Conservation (phyloP, 768 basidiomycete species). For the Tulasnella sp. region DNA sequence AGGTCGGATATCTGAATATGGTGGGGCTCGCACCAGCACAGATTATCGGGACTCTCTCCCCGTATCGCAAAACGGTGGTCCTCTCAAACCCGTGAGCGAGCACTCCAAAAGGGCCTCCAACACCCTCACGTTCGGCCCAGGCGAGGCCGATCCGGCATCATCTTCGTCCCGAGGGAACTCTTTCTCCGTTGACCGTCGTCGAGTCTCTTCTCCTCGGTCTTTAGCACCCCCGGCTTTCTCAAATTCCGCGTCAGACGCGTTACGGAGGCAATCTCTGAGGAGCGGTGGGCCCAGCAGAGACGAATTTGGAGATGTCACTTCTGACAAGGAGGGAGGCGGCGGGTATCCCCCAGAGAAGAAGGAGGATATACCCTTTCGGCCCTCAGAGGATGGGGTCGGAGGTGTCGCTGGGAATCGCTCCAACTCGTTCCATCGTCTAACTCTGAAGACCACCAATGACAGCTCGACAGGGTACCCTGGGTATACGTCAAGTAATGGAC, state of each 20-base stretch:
- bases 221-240: neutral
- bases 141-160: too few species aligned
- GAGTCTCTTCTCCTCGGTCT: too few species aligned
- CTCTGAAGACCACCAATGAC: constrained; percentile 10
- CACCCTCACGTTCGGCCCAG: too few species aligned
- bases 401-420: neutral
- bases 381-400: constrained; percentile 2
- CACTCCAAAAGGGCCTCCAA: too few species aligned
- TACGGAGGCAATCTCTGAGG: neutral
- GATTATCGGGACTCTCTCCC: too few species aligned
- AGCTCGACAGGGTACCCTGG: constrained; percentile 6
- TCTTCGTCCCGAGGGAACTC: too few species aligned
- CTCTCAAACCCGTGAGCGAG: too few species aligned
- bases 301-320: neutral
- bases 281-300: neutral
- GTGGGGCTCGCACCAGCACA: too few species aligned
- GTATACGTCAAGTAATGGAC: constrained; percentile 4
- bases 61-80: too few species aligned
- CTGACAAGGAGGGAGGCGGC: too few species aligned
- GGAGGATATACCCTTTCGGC: neutral
- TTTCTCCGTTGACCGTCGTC: too few species aligned
- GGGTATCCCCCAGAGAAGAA: constrained; percentile 9
- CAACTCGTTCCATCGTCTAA: constrained; percentile 4
- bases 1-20: too few species aligned
- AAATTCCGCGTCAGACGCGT: neutral